phyloP scores from a whole-genome alignment of 345 rosid species.

The Eucalyptus leucophloia region DNA sequence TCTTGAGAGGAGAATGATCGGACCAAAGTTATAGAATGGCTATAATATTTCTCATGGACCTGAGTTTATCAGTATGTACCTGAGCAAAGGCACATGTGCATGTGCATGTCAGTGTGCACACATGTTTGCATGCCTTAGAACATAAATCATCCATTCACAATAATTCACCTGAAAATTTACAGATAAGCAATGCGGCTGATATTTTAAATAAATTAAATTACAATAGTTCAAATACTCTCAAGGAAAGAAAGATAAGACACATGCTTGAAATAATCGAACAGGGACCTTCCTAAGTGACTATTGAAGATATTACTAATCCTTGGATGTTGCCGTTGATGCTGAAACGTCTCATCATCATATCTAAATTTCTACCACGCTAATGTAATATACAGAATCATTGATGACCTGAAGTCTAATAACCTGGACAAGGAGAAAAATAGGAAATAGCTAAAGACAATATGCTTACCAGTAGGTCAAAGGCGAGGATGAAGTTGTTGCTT shows the following conservation, averaged over 20 bases:
- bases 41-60: neutral
- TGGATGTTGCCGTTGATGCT: neutral
- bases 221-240: neutral
- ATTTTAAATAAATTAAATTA: neutral
- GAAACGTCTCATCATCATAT: neutral
- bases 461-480: conserved; percentile 64
- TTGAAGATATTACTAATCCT: neutral
- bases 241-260: neutral
- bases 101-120: neutral
- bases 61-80: neutral
- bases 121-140: neutral
- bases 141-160: neutral
- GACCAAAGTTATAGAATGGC: neutral
- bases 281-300: neutral
- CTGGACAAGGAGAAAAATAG: neutral
- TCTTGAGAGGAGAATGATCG: neutral
- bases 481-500: conserved; percentile 53
- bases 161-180: neutral
- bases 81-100: neutral
- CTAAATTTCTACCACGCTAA: neutral
- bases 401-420: neutral
- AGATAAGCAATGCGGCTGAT: neutral
- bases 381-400: neutral
- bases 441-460: neutral
- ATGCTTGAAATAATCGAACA: neutral